These are phyloP conservation scores for Aspergillus sp. DNA, from an alignment of 2,329 filamentous ascomycete genomes.

Conservation along the genomic window DNA sequence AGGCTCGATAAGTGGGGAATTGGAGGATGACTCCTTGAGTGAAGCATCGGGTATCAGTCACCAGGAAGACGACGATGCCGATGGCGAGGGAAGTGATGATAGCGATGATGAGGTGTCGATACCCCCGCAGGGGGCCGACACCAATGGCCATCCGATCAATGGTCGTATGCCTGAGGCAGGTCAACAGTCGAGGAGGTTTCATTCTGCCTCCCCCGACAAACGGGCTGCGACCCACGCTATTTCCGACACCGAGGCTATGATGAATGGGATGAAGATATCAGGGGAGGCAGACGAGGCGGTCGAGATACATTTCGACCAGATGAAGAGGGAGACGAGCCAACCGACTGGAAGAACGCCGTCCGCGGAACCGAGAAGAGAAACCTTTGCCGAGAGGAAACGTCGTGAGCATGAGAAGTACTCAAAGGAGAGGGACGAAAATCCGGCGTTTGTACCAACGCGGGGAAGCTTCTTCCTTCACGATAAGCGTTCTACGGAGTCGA, in stretches of 20 bases:
- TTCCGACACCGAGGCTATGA: constrained; percentile 61
- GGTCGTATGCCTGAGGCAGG: constrained; percentile 29
- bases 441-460: constrained; percentile 88
- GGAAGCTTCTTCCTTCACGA: constrained; percentile 98
- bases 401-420: constrained; percentile 90
- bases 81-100: constrained; percentile 59
- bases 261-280: constrained; percentile 56
- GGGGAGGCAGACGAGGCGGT: constrained; percentile 37
- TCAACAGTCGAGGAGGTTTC: constrained; percentile 32
- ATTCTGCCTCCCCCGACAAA: constrained; percentile 34
- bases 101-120: constrained; percentile 51
- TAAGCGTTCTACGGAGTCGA: constrained; percentile 74
- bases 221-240: constrained; percentile 38
- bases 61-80: constrained; percentile 58
- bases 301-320: constrained; percentile 54
- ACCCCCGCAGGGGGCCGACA: constrained; percentile 23
- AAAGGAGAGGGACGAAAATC: constrained; percentile 83
- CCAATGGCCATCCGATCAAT: constrained; percentile 24
- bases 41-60: constrained; percentile 60
- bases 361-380: constrained; percentile 50
- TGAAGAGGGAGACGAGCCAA: constrained; percentile 29
- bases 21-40: constrained; percentile 63
- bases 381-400: constrained; percentile 67
- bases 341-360: constrained; percentile 39
- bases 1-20: constrained; percentile 48